phyloP scores from a whole-genome alignment of 129 eudicot genomes.

The Saposhnikovia divaricata region DNA sequence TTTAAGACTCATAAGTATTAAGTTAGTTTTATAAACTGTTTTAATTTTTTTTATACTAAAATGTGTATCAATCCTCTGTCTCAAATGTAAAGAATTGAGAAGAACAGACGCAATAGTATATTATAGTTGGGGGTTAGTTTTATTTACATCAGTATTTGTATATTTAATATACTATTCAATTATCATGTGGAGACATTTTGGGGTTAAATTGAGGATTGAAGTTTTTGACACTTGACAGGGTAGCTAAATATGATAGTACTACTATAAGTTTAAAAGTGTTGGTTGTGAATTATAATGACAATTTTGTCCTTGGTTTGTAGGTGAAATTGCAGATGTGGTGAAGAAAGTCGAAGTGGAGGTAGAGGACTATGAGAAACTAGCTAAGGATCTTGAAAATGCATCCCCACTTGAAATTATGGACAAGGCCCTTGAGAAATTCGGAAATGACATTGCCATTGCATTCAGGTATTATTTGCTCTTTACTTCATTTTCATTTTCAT shows the following conservation, averaged over 20 bases:
- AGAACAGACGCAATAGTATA: too few relatives aligned
- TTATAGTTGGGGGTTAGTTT: too few relatives aligned
- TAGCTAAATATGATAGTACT: neutral
- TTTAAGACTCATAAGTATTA: too few relatives aligned
- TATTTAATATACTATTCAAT: too few relatives aligned
- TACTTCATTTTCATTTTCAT: neutral
- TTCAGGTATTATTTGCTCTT: conserved; percentile 49
- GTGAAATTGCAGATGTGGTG: conserved; percentile 42
- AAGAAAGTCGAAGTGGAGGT: conserved; percentile 41
- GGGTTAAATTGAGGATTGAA: neutral
- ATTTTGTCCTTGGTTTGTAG: conserved; percentile 7
- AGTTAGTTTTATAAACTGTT: too few relatives aligned
- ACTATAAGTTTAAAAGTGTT: neutral
- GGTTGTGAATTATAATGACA: conserved; percentile 11
- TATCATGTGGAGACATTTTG: too few relatives aligned
- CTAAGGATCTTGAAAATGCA: conserved; percentile 69
- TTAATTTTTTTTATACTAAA: too few relatives aligned
- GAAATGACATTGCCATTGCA: conserved; percentile 88
- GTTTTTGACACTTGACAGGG: neutral
- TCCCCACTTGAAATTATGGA: conserved; percentile 95
- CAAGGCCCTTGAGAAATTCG: conserved; percentile 81
- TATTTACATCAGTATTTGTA: too few relatives aligned
- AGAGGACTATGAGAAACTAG: conserved; percentile 61
- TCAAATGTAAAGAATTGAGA: too few relatives aligned
- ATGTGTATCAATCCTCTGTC: too few relatives aligned